phyloP scores from a whole-genome alignment of 2,329 filamentous ascomycete species.

The Laburnicola sp. region DNA sequence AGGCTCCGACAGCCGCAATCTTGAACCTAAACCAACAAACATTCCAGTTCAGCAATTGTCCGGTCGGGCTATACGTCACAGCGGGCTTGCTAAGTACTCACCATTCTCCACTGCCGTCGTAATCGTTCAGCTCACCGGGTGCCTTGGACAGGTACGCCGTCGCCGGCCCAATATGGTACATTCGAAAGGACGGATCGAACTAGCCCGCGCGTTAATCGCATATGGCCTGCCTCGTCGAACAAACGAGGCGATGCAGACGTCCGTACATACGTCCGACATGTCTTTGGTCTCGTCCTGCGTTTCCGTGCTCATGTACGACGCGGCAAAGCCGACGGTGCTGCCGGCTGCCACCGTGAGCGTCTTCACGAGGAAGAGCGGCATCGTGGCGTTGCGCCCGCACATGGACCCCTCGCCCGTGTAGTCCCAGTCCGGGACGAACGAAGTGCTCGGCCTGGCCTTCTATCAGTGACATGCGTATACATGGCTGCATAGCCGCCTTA shows the following conservation, averaged over 20 bases:
- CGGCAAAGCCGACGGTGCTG: conserved; percentile 7
- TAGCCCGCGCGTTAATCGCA: not conserved
- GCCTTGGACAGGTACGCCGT: conserved; percentile 14
- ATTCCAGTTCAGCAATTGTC: too few relatives aligned
- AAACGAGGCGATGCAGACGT: not conserved
- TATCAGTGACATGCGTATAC: not conserved
- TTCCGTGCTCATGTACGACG: not conserved
- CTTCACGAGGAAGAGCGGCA: conserved; percentile 13
- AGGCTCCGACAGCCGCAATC: conserved; percentile 9
- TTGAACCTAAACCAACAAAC: not conserved
- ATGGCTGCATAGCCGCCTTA: not conserved
- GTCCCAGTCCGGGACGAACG: conserved; percentile 11
- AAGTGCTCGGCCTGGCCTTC: not conserved
- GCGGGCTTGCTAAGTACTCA: not conserved
- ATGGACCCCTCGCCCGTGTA: conserved; percentile 11
- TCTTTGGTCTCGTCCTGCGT: not conserved
- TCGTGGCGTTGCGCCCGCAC: conserved; percentile 10
- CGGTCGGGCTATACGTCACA: too few relatives aligned
- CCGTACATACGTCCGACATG: not conserved
- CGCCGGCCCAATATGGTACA: conserved; percentile 15
- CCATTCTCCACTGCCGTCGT: conserved; percentile 12
- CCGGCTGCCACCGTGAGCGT: conserved; percentile 13
- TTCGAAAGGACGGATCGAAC: conserved; percentile 8
- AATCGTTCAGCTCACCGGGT: conserved; percentile 4
- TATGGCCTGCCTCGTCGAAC: not conserved